phyloP scores from a whole-genome alignment of 2,329 filamentous ascomycete species.

The Claviceps africana region DNA sequence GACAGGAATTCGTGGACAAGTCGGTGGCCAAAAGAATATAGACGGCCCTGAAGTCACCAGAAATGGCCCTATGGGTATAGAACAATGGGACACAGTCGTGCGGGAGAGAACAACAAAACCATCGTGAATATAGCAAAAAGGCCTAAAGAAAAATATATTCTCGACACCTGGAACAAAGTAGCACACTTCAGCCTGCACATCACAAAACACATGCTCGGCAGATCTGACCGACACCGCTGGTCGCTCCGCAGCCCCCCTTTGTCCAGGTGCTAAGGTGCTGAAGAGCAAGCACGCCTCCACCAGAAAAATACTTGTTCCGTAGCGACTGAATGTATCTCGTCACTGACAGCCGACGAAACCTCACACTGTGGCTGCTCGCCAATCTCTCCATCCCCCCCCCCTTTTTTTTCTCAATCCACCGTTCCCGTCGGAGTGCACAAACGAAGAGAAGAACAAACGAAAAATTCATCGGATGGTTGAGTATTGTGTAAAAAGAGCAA shows the following conservation, averaged over 20 bases:
- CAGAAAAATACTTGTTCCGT: constrained; percentile 13
- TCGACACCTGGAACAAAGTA: neutral
- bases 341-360: constrained; percentile 16
- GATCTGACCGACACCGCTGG: neutral
- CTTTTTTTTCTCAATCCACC: neutral
- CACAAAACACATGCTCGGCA: constrained; percentile 3
- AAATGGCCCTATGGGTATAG: neutral
- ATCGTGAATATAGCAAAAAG: neutral
- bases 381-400: neutral
- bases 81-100: neutral
- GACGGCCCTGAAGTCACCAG: neutral
- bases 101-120: neutral
- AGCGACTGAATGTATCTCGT: constrained; percentile 18
- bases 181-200: constrained; percentile 2
- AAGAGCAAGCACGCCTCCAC: constrained; percentile 2
- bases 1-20: neutral
- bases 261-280: neutral
- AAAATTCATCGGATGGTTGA: constrained; percentile 5
- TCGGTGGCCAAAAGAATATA: neutral
- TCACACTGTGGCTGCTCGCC: constrained; percentile 4
- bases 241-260: constrained; percentile 1
- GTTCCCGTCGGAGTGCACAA: neutral
- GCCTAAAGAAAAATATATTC: neutral
- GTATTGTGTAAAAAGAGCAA: neutral
- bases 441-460: neutral